Percentiles rank a stretch among this genome's conserved stretches.
phyloP scores from a whole-genome alignment of 192 early-diverging fungal species.

The Backusella macrospora region DNA sequence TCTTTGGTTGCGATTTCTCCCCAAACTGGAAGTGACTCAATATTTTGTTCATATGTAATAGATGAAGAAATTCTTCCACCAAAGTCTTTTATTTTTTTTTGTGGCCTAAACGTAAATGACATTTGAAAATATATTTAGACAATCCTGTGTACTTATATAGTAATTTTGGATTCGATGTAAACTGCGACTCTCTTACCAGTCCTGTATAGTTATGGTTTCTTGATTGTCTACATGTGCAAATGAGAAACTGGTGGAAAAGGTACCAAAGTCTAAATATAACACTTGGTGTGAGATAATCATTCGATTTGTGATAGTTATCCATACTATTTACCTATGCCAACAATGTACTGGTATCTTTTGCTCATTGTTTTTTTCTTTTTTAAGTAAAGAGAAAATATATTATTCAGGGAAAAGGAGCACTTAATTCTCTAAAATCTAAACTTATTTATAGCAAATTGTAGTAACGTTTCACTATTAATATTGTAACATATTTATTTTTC shows the following conservation, averaged over 20 bases:
- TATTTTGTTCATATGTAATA: neutral
- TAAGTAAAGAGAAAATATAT: neutral
- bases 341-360: neutral
- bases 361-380: neutral
- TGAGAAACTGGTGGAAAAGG: constrained; percentile 1
- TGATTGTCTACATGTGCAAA: neutral
- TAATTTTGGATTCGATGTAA: neutral
- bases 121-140: neutral
- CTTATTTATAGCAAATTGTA: too few species aligned
- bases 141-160: neutral
- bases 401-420: neutral
- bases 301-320: neutral
- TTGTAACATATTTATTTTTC: too few species aligned
- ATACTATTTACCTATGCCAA: neutral
- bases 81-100: neutral
- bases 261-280: neutral
- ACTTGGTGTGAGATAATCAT: neutral
- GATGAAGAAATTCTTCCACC: neutral
- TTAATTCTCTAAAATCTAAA: too few species aligned
- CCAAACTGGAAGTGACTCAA: neutral
- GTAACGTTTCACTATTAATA: too few species aligned
- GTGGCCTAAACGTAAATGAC: neutral
- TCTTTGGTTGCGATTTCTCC: neutral
- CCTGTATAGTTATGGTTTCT: neutral
- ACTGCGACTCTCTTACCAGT: neutral